phyloP scores from a whole-genome alignment of 176 grass and related monocot genomes.

The Oryza officinalis region DNA sequence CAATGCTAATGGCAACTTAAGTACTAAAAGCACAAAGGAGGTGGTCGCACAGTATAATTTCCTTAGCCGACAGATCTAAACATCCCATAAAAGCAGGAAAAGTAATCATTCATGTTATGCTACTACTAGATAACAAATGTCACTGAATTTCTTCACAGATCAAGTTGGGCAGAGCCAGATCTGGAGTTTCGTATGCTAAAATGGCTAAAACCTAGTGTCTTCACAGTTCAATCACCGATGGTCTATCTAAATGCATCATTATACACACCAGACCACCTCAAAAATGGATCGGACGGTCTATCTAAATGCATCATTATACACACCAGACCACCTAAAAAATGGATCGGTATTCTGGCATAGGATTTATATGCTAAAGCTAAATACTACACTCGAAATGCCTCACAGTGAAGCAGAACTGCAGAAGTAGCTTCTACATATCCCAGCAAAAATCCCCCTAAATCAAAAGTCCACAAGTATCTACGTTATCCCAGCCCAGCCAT shows the following conservation, averaged over 20 bases:
- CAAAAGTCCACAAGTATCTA: background rate
- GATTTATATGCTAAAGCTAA: background rate
- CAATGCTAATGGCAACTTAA: background rate
- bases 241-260: background rate
- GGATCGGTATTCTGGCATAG: too few species aligned
- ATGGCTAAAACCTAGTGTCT: background rate
- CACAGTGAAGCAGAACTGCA: background rate
- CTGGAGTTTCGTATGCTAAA: background rate
- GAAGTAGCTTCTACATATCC: background rate
- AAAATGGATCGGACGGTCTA: too few species aligned
- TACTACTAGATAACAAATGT: background rate
- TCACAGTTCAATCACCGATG: background rate
- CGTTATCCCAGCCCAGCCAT: background rate
- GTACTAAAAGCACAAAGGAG: background rate
- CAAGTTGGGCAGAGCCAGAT: slow-evolving; percentile 3
- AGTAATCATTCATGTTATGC: background rate
- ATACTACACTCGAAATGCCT: background rate
- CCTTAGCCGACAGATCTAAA: background rate
- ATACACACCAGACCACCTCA: background rate
- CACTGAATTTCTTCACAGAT: background rate
- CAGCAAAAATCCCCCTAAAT: background rate
- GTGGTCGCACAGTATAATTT: background rate
- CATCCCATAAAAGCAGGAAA: background rate
- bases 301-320: background rate
- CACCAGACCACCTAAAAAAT: background rate